phyloP scores from a whole-genome alignment of 768 basidiomycete genomes.

The Kwoniella europaea region DNA sequence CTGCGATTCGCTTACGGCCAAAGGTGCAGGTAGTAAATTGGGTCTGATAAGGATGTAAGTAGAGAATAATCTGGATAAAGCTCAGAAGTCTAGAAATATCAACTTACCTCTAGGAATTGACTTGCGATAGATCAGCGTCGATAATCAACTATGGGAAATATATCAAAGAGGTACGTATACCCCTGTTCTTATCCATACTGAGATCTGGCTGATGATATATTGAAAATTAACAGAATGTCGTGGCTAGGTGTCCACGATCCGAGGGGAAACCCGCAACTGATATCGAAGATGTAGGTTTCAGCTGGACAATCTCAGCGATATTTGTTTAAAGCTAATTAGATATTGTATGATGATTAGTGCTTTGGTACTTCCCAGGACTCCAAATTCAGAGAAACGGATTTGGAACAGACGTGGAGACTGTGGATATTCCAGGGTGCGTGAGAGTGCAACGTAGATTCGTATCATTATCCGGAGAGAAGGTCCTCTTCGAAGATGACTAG shows the following conservation, averaged over 20 bases:
- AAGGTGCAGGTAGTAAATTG: slow-evolving; percentile 33
- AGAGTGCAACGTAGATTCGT: neutral
- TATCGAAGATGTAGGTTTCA: slow-evolving; percentile 37
- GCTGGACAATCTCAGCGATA: neutral
- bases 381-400: slow-evolving; percentile 67
- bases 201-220: neutral
- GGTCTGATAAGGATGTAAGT: slow-evolving; percentile 59
- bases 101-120: slow-evolving; percentile 3
- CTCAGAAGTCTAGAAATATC: too few relatives aligned
- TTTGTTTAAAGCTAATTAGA: neutral
- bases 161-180: slow-evolving; percentile 67
- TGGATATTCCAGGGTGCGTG: slow-evolving; percentile 79
- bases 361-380: slow-evolving; percentile 80
- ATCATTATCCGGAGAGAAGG: too few relatives aligned
- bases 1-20: slow-evolving; percentile 50
- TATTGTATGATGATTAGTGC: slow-evolving; percentile 64
- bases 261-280: slow-evolving; percentile 35
- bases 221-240: slow-evolving; percentile 31
- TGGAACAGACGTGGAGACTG: slow-evolving; percentile 78
- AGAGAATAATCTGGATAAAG: too few relatives aligned
- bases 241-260: slow-evolving; percentile 38
- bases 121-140: slow-evolving; percentile 26
- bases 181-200: too few relatives aligned
- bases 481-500: too few relatives aligned
- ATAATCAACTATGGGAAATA: slow-evolving; percentile 60